Evolutionary conservation across 176 grass and related monocot species (phyloP).

Genomic region (Cenchrus americanus): DNA sequence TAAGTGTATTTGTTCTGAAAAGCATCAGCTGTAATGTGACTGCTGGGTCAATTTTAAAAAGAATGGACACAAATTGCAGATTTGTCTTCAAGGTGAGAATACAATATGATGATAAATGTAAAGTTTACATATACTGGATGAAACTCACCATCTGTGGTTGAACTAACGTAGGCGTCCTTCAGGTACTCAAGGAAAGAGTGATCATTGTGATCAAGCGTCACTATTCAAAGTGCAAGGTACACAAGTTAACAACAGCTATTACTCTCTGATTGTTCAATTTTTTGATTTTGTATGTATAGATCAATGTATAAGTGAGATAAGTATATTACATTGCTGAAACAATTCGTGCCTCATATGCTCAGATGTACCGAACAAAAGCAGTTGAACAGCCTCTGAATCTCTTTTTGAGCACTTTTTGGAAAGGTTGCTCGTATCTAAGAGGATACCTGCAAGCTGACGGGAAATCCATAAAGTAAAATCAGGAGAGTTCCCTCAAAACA

Average conservation of each 20-base stretch:
- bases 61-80: slow-evolving; percentile 2
- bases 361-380: slow-evolving; percentile 52
- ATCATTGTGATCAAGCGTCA: slow-evolving; percentile 66
- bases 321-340: slow-evolving; percentile 63
- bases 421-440: slow-evolving; percentile 66
- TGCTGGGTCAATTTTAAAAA: neutral
- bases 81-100: neutral
- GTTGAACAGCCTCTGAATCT: slow-evolving; percentile 69
- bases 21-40: neutral
- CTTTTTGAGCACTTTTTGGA: slow-evolving; percentile 48
- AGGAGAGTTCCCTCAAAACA: neutral
- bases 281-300: neutral
- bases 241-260: slow-evolving; percentile 34
- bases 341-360: slow-evolving; percentile 54
- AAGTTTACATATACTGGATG: neutral
- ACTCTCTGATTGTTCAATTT: neutral
- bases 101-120: slow-evolving; percentile 4
- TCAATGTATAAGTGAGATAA: slow-evolving; percentile 22
- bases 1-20: neutral
- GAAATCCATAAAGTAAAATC: slow-evolving; percentile 18
- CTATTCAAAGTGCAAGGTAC: slow-evolving; percentile 41
- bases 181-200: slow-evolving; percentile 58
- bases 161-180: slow-evolving; percentile 53
- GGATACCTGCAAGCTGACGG: slow-evolving; percentile 73
- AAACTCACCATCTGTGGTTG: slow-evolving; percentile 45